Percentiles rank a stretch among this genome's conserved stretches.
Evolutionary conservation across 306 rosid genomes (phyloP).

Genomic region (Cicer cuneatum): DNA sequence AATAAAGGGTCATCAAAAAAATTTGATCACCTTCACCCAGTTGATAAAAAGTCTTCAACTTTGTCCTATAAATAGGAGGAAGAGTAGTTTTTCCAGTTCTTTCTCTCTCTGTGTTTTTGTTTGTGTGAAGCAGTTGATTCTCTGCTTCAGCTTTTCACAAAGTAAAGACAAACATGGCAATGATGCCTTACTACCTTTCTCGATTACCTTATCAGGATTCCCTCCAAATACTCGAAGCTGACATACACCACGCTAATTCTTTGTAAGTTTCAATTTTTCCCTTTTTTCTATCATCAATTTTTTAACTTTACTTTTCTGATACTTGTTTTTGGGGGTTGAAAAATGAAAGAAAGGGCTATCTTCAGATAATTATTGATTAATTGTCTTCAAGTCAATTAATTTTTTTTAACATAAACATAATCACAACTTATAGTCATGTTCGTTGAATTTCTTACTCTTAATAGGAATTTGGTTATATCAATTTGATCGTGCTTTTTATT

Average conservation of each 20-base stretch:
- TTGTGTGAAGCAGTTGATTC: neutral
- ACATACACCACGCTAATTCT: slow-evolving; percentile 91
- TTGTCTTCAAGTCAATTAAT: neutral
- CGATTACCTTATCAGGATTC: slow-evolving; percentile 80
- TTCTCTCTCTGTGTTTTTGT: neutral
- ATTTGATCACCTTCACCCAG: slow-evolving; percentile 9
- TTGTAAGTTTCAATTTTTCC: slow-evolving; percentile 58
- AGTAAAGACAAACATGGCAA: slow-evolving; percentile 53
- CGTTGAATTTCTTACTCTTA: slow-evolving; percentile 11
- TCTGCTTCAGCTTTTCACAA: slow-evolving; percentile 25
- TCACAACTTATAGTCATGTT: neutral
- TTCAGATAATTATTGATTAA: slow-evolving; percentile 11
- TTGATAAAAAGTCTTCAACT: neutral
- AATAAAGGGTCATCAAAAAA: slow-evolving; percentile 25
- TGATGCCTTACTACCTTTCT: slow-evolving; percentile 73
- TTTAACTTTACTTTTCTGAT: neutral
- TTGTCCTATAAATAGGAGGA: neutral
- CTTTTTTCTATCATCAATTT: slow-evolving; percentile 1
- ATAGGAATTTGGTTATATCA: slow-evolving; percentile 3
- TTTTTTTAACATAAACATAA: neutral
- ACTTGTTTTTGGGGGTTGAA: neutral
- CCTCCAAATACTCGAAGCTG: slow-evolving; percentile 79
- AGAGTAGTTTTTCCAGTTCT: slow-evolving; percentile 15
- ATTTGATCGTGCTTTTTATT: neutral
- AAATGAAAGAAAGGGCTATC: neutral